phyloP scores from a whole-genome alignment of 2,329 filamentous ascomycete species.

The Aspergillus sp. region DNA sequence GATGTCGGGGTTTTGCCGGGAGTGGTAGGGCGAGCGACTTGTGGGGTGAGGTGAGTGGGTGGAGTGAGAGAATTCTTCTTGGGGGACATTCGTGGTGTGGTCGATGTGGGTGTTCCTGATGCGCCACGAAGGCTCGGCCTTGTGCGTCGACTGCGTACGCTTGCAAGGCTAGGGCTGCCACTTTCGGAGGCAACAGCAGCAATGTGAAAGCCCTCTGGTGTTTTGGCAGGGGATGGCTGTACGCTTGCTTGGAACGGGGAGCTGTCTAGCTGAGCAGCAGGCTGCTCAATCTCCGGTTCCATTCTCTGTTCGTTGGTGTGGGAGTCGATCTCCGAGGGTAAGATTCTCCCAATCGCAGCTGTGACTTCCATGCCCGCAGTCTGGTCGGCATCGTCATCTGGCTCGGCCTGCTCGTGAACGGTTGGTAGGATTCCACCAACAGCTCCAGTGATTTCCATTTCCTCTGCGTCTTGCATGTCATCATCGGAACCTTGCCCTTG shows the following conservation, averaged over 20 bases:
- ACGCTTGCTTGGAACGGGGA: slow-evolving; percentile 47
- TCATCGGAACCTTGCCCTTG: slow-evolving; percentile 28
- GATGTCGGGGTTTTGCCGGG: slow-evolving; percentile 52
- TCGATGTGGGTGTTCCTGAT: slow-evolving; percentile 45
- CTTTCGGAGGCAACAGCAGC: slow-evolving; percentile 46
- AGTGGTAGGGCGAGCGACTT: slow-evolving; percentile 45
- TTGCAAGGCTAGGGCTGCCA: slow-evolving; percentile 57
- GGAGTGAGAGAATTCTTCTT: slow-evolving; percentile 38
- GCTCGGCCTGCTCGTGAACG: slow-evolving; percentile 40
- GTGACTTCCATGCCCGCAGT: slow-evolving; percentile 70
- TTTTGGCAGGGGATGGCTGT: slow-evolving; percentile 30
- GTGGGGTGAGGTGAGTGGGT: slow-evolving; percentile 46
- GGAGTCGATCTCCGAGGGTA: slow-evolving; percentile 43
- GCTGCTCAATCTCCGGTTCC: slow-evolving; percentile 55
- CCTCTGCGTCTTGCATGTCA: slow-evolving; percentile 30
- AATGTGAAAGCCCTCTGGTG: slow-evolving; percentile 30
- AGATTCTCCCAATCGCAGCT: slow-evolving; percentile 61
- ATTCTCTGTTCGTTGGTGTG: slow-evolving; percentile 52
- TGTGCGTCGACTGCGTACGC: slow-evolving; percentile 49
- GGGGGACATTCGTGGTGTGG: slow-evolving; percentile 38
- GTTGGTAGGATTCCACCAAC: slow-evolving; percentile 45
- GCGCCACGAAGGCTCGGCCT: slow-evolving; percentile 46
- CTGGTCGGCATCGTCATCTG: slow-evolving; percentile 35
- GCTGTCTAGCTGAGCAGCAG: slow-evolving; percentile 44
- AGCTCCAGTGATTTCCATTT: slow-evolving; percentile 62